Evolutionary conservation across 305 asterid species (phyloP).

Genomic region (Fraxinus velutina): DNA sequence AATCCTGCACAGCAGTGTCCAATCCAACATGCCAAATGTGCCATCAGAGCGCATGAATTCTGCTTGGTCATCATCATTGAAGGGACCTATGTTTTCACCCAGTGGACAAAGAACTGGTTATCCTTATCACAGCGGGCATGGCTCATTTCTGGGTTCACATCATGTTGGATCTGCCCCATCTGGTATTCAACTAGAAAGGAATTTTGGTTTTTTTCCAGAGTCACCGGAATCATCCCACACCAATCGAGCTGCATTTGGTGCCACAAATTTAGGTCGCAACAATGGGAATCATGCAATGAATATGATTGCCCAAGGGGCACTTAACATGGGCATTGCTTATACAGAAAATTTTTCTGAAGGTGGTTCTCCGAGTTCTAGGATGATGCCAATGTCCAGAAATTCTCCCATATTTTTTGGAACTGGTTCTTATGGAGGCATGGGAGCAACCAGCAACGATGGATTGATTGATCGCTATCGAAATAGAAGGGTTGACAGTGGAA

Average conservation of each 20-base stretch:
- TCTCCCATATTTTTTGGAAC: constrained; percentile 60
- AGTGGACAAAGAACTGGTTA: constrained; percentile 47
- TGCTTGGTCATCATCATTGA: constrained; percentile 53
- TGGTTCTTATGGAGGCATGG: constrained; percentile 68
- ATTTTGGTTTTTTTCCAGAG: constrained; percentile 69
- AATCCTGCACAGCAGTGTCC: not conserved
- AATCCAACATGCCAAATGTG: not conserved
- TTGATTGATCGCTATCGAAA: constrained; percentile 62
- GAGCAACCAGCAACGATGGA: constrained; percentile 48
- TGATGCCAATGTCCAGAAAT: constrained; percentile 61
- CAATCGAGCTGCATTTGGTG: constrained; percentile 58
- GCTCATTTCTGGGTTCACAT: constrained; percentile 54
- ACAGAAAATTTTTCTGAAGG: constrained; percentile 51
- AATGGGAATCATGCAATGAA: constrained; percentile 46
- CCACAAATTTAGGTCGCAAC: constrained; percentile 43
- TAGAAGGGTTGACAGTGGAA: constrained; percentile 64
- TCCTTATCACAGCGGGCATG: constrained; percentile 49
- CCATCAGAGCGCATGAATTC: constrained; percentile 48
- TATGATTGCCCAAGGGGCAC: constrained; percentile 42
- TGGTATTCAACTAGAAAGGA: constrained; percentile 70
- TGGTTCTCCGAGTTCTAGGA: constrained; percentile 63
- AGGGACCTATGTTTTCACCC: constrained; percentile 49
- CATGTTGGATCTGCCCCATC: constrained; percentile 97
- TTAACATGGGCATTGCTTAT: constrained; percentile 55
- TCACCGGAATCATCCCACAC: constrained; percentile 72